Conservation (phyloP, 2,329 filamentous ascomycete species). For the Hymenoscyphus occultus region DNA sequence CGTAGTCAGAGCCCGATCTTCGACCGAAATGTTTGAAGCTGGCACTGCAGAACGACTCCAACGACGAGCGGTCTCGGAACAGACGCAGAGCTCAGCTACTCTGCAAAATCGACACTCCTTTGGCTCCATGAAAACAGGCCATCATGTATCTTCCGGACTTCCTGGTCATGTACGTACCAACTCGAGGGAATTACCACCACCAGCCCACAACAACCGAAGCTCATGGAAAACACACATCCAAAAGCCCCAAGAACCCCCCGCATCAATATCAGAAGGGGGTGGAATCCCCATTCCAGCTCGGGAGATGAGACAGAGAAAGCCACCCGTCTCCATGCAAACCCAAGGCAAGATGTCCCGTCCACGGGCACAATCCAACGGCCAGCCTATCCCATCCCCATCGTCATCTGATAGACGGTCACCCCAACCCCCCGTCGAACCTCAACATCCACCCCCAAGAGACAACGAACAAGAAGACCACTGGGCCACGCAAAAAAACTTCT, state of each 20-base stretch:
- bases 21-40: slow-evolving; percentile 28
- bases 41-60: slow-evolving; percentile 23
- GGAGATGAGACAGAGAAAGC: slow-evolving; percentile 11
- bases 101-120: slow-evolving; percentile 18
- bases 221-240: slow-evolving; percentile 4
- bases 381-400: slow-evolving; percentile 2
- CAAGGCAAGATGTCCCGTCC: slow-evolving; percentile 8
- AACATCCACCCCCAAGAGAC: not conserved
- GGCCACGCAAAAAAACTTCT: slow-evolving; percentile 17
- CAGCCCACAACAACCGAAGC: slow-evolving; percentile 14
- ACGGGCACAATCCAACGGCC: not conserved
- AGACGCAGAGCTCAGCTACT: slow-evolving; percentile 11
- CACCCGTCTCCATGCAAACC: slow-evolving; percentile 24
- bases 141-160: slow-evolving; percentile 12
- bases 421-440: not conserved
- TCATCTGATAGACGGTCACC: not conserved
- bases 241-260: not conserved
- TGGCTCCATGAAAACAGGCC: slow-evolving; percentile 15
- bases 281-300: not conserved
- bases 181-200: slow-evolving; percentile 17
- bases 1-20: slow-evolving; percentile 23
- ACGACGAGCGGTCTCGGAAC: slow-evolving; percentile 10
- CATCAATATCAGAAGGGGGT: not conserved
- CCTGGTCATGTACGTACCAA: slow-evolving; percentile 8
- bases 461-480: slow-evolving; percentile 9